Conservation (phyloP, 495 filamentous ascomycete species). For the Talaromyces thailandensis region DNA sequence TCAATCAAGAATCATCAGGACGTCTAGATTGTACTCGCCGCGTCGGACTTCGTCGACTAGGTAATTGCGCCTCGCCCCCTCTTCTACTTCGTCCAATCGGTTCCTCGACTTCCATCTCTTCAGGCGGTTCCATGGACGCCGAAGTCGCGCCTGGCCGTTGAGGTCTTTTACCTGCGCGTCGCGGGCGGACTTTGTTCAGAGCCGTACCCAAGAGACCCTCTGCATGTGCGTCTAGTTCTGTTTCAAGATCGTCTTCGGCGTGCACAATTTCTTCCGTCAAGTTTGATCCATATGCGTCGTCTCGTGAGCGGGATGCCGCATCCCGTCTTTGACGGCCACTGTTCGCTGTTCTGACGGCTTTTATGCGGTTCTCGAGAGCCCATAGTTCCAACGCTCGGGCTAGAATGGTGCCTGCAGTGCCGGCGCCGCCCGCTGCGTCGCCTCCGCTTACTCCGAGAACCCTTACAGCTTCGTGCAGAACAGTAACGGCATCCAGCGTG, state of each 20-base stretch:
- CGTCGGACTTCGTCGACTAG: slow-evolving; percentile 7
- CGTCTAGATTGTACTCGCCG: slow-evolving; percentile 1
- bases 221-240: slow-evolving; percentile 34
- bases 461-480: slow-evolving; percentile 62
- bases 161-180: slow-evolving; percentile 12
- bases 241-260: slow-evolving; percentile 30
- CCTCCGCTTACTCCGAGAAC: slow-evolving; percentile 39
- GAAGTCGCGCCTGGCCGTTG: slow-evolving; percentile 12
- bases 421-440: slow-evolving; percentile 53
- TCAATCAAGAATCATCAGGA: slow-evolving; percentile 2
- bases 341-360: background rate
- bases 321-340: slow-evolving; percentile 22
- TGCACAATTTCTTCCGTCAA: slow-evolving; percentile 30
- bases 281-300: slow-evolving; percentile 19
- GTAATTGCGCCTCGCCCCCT: background rate
- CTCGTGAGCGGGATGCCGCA: slow-evolving; percentile 2
- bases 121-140: background rate
- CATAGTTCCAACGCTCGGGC: slow-evolving; percentile 67
- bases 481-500: slow-evolving; percentile 57
- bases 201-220: slow-evolving; percentile 28
- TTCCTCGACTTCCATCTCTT: slow-evolving; percentile 8
- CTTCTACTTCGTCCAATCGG: background rate
- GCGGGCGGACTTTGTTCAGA: slow-evolving; percentile 25
- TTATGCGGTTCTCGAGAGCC: slow-evolving; percentile 31
- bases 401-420: slow-evolving; percentile 65